Evolutionary conservation across 352 stramenopile species (phyloP).

Genomic region (Vaucheria bursata): DNA sequence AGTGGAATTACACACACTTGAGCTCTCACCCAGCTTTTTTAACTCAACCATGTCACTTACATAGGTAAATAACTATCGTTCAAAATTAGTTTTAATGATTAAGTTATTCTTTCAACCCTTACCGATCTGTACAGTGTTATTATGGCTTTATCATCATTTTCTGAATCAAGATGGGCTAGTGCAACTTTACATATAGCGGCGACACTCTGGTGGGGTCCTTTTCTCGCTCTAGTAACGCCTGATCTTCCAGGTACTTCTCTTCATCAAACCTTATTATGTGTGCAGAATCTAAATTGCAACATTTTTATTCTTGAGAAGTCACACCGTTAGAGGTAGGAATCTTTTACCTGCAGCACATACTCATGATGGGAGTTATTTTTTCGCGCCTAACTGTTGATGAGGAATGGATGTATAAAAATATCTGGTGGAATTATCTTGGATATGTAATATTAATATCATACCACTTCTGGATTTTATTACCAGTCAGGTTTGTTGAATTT

Average conservation of each 20-base stretch:
- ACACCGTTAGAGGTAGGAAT: slow-evolving; percentile 20
- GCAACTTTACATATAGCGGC: slow-evolving; percentile 27
- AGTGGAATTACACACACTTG: slow-evolving; percentile 28
- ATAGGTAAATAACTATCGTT: background rate
- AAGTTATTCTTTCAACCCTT: too few relatives aligned
- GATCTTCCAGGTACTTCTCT: slow-evolving; percentile 22
- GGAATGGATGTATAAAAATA: slow-evolving; percentile 44
- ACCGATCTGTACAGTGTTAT: slow-evolving; percentile 15
- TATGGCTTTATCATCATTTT: slow-evolving; percentile 29
- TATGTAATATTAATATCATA: slow-evolving; percentile 37
- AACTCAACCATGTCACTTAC: slow-evolving; percentile 41
- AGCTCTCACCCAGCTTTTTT: slow-evolving; percentile 40
- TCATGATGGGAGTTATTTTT: slow-evolving; percentile 28
- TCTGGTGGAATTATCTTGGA: slow-evolving; percentile 44
- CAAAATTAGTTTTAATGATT: too few relatives aligned
- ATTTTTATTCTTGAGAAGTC: too few relatives aligned
- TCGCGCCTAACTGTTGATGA: slow-evolving; percentile 12
- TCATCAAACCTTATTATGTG: too few relatives aligned
- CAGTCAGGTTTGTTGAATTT: slow-evolving; percentile 6
- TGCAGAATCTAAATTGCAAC: too few relatives aligned
- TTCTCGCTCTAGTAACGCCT: slow-evolving; percentile 33
- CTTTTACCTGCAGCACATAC: slow-evolving; percentile 31
- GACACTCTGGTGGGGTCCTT: slow-evolving; percentile 44
- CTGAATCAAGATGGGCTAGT: slow-evolving; percentile 15
- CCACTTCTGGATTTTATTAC: slow-evolving; percentile 39